These are phyloP conservation scores for Vitis labrusca DNA, from an alignment of 164 flowering plant species.

Conservation along the genomic window DNA sequence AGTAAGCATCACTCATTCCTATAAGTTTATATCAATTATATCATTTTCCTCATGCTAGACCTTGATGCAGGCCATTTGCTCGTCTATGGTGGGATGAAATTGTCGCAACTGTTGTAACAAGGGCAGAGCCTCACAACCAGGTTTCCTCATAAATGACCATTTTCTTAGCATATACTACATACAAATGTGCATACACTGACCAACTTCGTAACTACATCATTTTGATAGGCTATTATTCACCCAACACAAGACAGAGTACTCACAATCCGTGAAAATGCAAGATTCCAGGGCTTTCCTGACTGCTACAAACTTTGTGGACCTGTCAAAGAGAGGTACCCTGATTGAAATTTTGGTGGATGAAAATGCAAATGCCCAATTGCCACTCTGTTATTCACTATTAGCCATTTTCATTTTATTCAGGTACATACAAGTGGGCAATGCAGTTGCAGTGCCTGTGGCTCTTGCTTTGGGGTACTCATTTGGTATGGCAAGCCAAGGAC, in stretches of 20 bases:
- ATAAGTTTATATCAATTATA: not conserved
- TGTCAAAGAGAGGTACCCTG: conserved; percentile 44
- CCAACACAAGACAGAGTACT: conserved; percentile 85
- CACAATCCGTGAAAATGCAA: conserved; percentile 79
- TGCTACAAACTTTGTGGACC: conserved; percentile 63
- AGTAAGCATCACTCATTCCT: conserved; percentile 39
- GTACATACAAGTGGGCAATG: conserved; percentile 23
- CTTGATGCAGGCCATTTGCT: conserved; percentile 64
- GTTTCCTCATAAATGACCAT: conserved; percentile 19
- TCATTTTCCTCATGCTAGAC: not conserved
- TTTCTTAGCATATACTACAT: not conserved
- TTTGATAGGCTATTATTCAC: conserved; percentile 49
- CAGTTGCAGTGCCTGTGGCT: conserved; percentile 20
- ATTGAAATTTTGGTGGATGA: too few relatives aligned
- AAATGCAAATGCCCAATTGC: too few relatives aligned
- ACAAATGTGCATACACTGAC: not conserved
- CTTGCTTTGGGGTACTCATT: conserved; percentile 16
- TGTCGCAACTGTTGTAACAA: conserved; percentile 80
- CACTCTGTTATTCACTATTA: too few relatives aligned
- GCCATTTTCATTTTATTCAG: not conserved
- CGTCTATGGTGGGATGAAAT: conserved; percentile 90
- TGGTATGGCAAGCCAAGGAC: conserved; percentile 13
- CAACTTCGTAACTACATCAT: too few relatives aligned
- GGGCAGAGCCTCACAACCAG: conserved; percentile 96
- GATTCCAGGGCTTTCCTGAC: conserved; percentile 84